Conservation (phyloP, 345 rosid species). For the Populus euphratica region DNA sequence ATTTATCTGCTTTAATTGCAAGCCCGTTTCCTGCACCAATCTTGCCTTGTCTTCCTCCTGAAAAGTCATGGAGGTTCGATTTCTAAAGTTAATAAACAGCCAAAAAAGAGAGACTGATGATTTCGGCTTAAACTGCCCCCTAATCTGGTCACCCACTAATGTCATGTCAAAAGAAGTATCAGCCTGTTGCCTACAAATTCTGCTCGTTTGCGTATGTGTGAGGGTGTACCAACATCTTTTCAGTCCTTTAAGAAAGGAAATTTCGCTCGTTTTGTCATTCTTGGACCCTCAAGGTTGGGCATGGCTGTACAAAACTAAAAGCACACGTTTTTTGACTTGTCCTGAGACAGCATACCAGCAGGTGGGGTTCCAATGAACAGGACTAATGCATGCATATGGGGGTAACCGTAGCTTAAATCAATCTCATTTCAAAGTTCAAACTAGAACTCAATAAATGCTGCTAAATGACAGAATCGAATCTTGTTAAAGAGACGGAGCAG, state of each 20-base stretch:
- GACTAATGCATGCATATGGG: background rate
- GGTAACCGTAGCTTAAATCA: background rate
- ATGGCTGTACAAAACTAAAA: background rate
- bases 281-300: background rate
- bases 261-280: constrained; percentile 6
- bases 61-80: constrained; percentile 5
- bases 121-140: background rate
- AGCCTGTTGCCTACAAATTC: background rate
- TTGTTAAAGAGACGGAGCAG: background rate
- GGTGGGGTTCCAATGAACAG: constrained; percentile 7
- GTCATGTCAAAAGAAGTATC: constrained; percentile 15
- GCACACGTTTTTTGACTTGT: constrained; percentile 3
- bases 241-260: constrained; percentile 5
- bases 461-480: background rate
- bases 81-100: background rate
- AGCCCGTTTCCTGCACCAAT: constrained; percentile 92
- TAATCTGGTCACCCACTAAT: constrained; percentile 4
- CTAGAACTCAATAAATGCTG: background rate
- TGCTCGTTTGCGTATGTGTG: background rate
- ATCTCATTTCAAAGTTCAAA: background rate
- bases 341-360: background rate
- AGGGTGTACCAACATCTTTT: background rate
- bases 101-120: background rate
- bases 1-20: constrained; percentile 94
- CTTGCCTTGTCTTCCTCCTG: constrained; percentile 99